phyloP scores from a whole-genome alignment of 1,284 basidiomycete genomes.

The Pascua sp. region DNA sequence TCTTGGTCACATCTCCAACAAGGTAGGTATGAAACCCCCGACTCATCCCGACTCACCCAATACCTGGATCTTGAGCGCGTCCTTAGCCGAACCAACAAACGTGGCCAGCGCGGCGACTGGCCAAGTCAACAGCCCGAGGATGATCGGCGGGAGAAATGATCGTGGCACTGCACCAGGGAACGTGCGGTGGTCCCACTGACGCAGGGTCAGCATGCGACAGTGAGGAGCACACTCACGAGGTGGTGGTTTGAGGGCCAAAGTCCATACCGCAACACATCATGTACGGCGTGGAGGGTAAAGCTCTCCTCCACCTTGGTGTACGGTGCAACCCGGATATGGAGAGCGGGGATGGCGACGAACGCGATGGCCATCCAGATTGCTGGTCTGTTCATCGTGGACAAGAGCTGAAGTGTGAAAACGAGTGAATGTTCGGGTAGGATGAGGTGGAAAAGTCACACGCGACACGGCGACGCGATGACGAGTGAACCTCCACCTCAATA shows the following conservation, averaged over 20 bases:
- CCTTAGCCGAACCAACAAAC: neutral
- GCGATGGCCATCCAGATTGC: slow-evolving; percentile 22
- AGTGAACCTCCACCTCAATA: no score
- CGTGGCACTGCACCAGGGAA: slow-evolving; percentile 89
- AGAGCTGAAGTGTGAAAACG: no score
- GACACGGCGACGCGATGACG: no score
- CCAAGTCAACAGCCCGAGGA: slow-evolving; percentile 31
- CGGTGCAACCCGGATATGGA: slow-evolving; percentile 72
- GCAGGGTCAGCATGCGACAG: neutral
- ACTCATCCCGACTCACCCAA: slow-evolving; percentile 49
- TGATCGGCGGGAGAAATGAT: slow-evolving; percentile 65
- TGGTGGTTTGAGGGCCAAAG: slow-evolving; percentile 32
- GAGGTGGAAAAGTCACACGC: no score
- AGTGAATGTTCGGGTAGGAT: no score
- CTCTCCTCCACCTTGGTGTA: slow-evolving; percentile 97
- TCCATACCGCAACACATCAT: slow-evolving; percentile 76
- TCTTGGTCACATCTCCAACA: no score
- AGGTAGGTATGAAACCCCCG: neutral
- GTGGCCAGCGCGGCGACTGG: slow-evolving; percentile 21
- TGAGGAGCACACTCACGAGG: slow-evolving; percentile 5
- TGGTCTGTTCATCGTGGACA: no score
- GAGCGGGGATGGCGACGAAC: slow-evolving; percentile 59
- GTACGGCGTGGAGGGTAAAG: slow-evolving; percentile 87
- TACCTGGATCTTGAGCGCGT: slow-evolving; percentile 59
- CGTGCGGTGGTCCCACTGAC: slow-evolving; percentile 79